Evolutionary conservation across 1,284 basidiomycete species (phyloP).

Genomic region (Cutaneotrichosporon mucoides): DNA sequence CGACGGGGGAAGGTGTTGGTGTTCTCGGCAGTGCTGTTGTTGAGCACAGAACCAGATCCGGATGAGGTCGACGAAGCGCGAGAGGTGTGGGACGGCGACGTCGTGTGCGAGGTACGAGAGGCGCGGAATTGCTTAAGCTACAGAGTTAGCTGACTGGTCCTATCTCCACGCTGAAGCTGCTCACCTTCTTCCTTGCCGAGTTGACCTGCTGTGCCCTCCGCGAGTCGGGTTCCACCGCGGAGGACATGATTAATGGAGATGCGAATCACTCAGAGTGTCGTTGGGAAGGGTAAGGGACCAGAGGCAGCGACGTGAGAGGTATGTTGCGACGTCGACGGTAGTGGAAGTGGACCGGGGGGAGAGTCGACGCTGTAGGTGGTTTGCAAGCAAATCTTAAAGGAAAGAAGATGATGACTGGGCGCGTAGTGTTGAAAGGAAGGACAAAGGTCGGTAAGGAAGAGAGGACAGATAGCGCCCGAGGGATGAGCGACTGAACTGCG

Average conservation of each 20-base stretch:
- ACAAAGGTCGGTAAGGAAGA: constrained; percentile 10
- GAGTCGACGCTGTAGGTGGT: not conserved
- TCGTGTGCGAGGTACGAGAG: constrained; percentile 22
- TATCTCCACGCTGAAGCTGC: constrained; percentile 6
- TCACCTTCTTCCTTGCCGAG: constrained; percentile 40
- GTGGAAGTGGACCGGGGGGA: not conserved
- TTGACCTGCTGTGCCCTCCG: constrained; percentile 33
- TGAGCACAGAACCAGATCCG: constrained; percentile 1
- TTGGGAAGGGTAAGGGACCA: not conserved
- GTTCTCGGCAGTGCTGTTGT: constrained; percentile 1
- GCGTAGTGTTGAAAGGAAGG: constrained; percentile 10
- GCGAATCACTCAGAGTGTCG: not conserved
- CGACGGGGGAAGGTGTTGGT: constrained; percentile 11
- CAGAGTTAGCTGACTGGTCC: not conserved
- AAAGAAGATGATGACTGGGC: constrained; percentile 7
- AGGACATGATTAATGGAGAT: constrained; percentile 4
- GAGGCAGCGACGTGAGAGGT: not conserved
- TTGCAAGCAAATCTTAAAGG: not conserved
- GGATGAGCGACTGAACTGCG: not conserved
- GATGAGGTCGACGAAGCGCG: constrained; percentile 15
- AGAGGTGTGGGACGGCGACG: constrained; percentile 12
- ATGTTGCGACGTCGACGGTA: not conserved
- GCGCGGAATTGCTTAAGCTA: constrained; percentile 43
- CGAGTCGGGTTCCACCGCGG: constrained; percentile 13
- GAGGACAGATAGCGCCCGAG: not conserved